These are phyloP conservation scores for Erodium trifolium DNA, from an alignment of 441 rosid genomes.

Conservation along the genomic window DNA sequence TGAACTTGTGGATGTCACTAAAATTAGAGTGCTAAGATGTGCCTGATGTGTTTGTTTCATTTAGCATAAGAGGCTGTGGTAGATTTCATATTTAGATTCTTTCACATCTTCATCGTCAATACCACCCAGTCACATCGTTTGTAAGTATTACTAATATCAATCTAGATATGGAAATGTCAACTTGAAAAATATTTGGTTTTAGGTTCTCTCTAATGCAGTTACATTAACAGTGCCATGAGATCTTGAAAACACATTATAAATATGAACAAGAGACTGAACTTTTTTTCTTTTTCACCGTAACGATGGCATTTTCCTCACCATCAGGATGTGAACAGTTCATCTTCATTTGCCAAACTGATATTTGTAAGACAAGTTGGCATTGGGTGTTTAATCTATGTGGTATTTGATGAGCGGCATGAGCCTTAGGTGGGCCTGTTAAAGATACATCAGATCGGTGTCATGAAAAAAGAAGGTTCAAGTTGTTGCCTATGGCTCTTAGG, in stretches of 20 bases:
- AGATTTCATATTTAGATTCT: not conserved
- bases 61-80: not conserved
- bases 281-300: not conserved
- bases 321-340: not conserved
- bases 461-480: not conserved
- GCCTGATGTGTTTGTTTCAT: constrained; percentile 1
- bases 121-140: not conserved
- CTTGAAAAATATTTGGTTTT: not conserved
- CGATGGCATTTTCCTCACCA: not conserved
- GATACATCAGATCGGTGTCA: not conserved
- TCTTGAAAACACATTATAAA: not conserved
- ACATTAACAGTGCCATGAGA: not conserved
- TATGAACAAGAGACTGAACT: no score
- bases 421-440: not conserved
- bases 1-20: not conserved
- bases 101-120: not conserved
- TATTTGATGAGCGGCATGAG: not conserved
- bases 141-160: not conserved
- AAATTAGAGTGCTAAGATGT: not conserved
- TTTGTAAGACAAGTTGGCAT: no score
- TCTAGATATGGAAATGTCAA: not conserved
- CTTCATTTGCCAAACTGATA: not conserved
- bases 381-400: not conserved
- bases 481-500: not conserved
- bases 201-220: not conserved